Percentiles rank a stretch among this genome's conserved stretches.
phyloP scores from a whole-genome alignment of 768 basidiomycete species.

The Pholiota microspora region DNA sequence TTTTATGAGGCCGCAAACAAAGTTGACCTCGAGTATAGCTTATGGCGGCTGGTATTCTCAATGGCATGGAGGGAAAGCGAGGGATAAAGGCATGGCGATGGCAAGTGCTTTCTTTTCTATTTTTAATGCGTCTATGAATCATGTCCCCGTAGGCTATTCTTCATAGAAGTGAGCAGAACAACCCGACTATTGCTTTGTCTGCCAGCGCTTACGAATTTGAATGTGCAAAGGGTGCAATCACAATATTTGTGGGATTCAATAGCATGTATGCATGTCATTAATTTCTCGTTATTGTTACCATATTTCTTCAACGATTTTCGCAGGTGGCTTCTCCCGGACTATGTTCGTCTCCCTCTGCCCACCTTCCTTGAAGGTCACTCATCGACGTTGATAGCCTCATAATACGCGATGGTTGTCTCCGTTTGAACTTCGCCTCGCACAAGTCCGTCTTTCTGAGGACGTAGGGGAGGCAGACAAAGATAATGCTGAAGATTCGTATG shows the following conservation, averaged over 20 bases:
- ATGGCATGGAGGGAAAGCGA: slow-evolving; percentile 62
- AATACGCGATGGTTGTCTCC: slow-evolving; percentile 61
- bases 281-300: too few species aligned
- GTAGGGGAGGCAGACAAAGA: slow-evolving; percentile 67
- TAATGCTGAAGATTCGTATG: slow-evolving; percentile 55
- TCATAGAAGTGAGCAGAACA: slow-evolving; percentile 61
- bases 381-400: slow-evolving; percentile 37
- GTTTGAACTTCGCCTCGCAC: slow-evolving; percentile 53
- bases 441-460: slow-evolving; percentile 65
- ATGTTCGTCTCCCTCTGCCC: slow-evolving; percentile 33
- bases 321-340: slow-evolving; percentile 61
- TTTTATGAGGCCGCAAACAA: neutral
- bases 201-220: too few species aligned
- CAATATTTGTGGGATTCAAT: slow-evolving; percentile 54
- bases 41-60: slow-evolving; percentile 74
- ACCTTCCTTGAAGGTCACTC: neutral
- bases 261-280: too few species aligned
- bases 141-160: slow-evolving; percentile 80
- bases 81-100: slow-evolving; percentile 74
- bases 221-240: slow-evolving; percentile 68
- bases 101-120: too few species aligned
- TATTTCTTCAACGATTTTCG: too few species aligned
- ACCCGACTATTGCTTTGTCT: too few species aligned
- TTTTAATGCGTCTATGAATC: too few species aligned
- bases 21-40: slow-evolving; percentile 36